A percentile compares a stretch with the other conserved stretches of the same genome.
These are phyloP conservation scores for Miscanthus lutarioriparius DNA, from an alignment of 176 grass and related monocot species.

Conservation along the genomic window DNA sequence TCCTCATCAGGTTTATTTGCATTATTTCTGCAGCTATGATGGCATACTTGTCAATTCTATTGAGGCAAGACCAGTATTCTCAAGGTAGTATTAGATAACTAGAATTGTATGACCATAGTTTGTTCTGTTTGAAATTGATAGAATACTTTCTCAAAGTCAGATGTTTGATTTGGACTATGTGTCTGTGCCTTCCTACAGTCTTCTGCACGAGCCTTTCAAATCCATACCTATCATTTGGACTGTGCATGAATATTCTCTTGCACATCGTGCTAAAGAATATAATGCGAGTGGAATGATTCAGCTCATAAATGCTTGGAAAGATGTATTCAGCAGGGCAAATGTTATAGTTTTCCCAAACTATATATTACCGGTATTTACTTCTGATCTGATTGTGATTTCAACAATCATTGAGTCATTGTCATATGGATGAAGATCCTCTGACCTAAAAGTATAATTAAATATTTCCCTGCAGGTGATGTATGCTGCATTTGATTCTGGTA, in stretches of 20 bases:
- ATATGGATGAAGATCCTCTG: constrained; percentile 34
- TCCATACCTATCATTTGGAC: constrained; percentile 97
- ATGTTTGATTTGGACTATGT: constrained; percentile 38
- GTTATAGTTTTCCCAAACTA: constrained; percentile 88
- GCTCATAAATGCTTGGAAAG: constrained; percentile 81
- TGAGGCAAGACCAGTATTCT: constrained; percentile 76
- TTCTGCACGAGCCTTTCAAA: constrained; percentile 98
- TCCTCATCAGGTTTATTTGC: constrained; percentile 72
- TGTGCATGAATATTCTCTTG: constrained; percentile 76
- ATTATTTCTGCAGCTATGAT: constrained; percentile 92
- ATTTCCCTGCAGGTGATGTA: constrained; percentile 87
- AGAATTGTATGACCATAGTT: constrained; percentile 28
- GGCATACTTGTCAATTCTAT: constrained; percentile 91
- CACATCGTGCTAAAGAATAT: constrained; percentile 57
- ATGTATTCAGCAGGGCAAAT: constrained; percentile 72
- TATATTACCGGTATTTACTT: constrained; percentile 76
- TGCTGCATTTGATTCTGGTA: constrained; percentile 92
- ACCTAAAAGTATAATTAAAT: constrained; percentile 35
- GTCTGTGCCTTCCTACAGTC: constrained; percentile 57
- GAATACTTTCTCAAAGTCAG: constrained; percentile 26
- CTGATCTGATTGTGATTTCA: constrained; percentile 28
- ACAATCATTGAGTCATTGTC: background rate
- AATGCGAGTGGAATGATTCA: constrained; percentile 64
- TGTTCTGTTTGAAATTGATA: constrained; percentile 19
- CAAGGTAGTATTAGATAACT: constrained; percentile 60